A percentile compares a stretch with the other conserved stretches of the same genome.
phyloP scores from a whole-genome alignment of 1,284 basidiomycete species.

The Moesziomyces antarcticus region DNA sequence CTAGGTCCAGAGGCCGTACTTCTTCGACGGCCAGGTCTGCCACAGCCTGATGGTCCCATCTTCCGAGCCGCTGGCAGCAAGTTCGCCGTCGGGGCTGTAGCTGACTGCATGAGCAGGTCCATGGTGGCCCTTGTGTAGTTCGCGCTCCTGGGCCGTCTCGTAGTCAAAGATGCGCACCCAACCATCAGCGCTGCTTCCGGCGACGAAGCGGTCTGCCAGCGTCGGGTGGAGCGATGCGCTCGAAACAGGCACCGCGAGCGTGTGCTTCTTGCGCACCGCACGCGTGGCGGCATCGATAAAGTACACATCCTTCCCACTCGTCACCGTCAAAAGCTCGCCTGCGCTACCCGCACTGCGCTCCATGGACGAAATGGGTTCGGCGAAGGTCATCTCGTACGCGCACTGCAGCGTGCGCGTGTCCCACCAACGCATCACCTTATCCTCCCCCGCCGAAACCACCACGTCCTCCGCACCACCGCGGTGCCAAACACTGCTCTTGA shows the following conservation, averaged over 20 bases:
- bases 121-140: conserved; percentile 96
- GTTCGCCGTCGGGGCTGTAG: conserved; percentile 96
- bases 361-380: conserved; percentile 89
- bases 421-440: conserved; percentile 93
- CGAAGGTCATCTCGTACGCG: conserved; percentile 79
- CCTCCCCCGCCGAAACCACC: conserved; percentile 89
- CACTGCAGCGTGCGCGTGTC: conserved; percentile 83
- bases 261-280: conserved; percentile 46
- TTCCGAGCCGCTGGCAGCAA: conserved; percentile 96
- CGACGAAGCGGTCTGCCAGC: conserved; percentile 87
- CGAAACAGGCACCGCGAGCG: conserved; percentile 74
- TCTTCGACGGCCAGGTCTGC: conserved; percentile 93
- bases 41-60: conserved; percentile 86
- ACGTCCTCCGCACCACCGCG: conserved; percentile 72
- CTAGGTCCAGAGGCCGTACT: conserved; percentile 84
- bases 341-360: conserved; percentile 78
- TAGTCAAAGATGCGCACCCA: conserved; percentile 96
- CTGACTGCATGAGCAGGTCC: conserved; percentile 94
- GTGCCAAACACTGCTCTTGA: conserved; percentile 94
- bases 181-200: conserved; percentile 88
- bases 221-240: conserved; percentile 92
- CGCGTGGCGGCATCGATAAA: conserved; percentile 72
- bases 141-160: conserved; percentile 83
- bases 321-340: conserved; percentile 86
- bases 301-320: conserved; percentile 88